phyloP scores from a whole-genome alignment of 352 stramenopile species.

The Phytophthora meadii region DNA sequence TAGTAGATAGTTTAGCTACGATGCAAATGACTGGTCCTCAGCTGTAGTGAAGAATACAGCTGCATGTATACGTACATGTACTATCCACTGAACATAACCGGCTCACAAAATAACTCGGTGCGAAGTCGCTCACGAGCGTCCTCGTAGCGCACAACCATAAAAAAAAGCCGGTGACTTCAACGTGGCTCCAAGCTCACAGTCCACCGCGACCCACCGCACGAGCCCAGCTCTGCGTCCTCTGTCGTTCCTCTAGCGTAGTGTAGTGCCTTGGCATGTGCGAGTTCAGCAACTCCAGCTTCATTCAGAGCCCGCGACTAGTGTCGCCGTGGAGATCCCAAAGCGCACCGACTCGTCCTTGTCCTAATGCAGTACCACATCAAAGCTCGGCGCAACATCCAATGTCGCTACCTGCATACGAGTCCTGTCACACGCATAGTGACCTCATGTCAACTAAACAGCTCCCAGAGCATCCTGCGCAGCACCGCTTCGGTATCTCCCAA shows the following conservation, averaged over 20 bases:
- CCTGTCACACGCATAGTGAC: neutral
- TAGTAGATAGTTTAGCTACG: too few relatives aligned
- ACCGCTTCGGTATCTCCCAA: neutral
- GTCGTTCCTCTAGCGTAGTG: neutral
- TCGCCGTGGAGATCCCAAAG: slow-evolving; percentile 2
- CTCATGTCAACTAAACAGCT: neutral
- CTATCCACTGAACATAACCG: neutral
- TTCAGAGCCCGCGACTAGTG: neutral
- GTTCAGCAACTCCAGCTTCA: neutral
- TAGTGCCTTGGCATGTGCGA: slow-evolving; percentile 1
- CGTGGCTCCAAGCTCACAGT: too few relatives aligned
- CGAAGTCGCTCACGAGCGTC: slow-evolving; percentile 1
- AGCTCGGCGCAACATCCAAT: neutral
- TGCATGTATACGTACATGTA: neutral
- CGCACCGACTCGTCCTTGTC: neutral
- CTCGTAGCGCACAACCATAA: neutral
- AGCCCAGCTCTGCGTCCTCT: neutral
- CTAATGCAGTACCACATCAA: neutral
- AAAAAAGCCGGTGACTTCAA: neutral
- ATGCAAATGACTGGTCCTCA: too few relatives aligned
- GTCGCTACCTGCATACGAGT: neutral
- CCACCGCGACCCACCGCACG: neutral
- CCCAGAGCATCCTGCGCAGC: neutral
- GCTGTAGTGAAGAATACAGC: neutral
- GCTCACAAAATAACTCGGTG: slow-evolving; percentile 1